Conservation (phyloP, 306 rosid species). For the Cucurbita ficifolia region DNA sequence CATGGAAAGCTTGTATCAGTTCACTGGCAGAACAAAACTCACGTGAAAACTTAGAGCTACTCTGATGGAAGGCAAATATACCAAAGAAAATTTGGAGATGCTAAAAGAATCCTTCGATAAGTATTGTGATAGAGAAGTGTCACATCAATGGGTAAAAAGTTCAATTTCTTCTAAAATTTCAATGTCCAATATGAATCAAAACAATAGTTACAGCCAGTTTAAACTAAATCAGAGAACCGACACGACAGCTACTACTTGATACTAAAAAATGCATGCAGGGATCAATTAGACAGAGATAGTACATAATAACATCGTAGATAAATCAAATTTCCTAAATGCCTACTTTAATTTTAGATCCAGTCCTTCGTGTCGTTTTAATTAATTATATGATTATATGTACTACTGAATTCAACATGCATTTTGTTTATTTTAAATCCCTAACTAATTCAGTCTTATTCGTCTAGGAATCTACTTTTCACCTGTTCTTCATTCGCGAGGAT, state of each 20-base stretch:
- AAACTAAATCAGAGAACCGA: not conserved
- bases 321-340: not conserved
- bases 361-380: not conserved
- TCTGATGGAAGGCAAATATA: not conserved
- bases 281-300: not conserved
- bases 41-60: not conserved
- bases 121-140: not conserved
- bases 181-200: not conserved
- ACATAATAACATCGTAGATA: not conserved
- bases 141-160: not conserved
- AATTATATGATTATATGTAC: not conserved
- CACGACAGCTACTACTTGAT: not conserved
- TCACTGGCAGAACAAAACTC: not conserved
- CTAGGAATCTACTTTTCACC: not conserved
- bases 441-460: not conserved
- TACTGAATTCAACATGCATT: not conserved
- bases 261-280: not conserved
- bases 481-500: not conserved
- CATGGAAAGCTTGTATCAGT: not conserved
- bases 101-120: not conserved
- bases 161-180: not conserved
- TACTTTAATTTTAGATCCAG: not conserved
- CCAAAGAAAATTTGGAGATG: not conserved
- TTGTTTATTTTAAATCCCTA: not conserved
- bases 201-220: not conserved